phyloP scores from a whole-genome alignment of 2,329 filamentous ascomycete species.

The Ascosphaera acerosa region DNA sequence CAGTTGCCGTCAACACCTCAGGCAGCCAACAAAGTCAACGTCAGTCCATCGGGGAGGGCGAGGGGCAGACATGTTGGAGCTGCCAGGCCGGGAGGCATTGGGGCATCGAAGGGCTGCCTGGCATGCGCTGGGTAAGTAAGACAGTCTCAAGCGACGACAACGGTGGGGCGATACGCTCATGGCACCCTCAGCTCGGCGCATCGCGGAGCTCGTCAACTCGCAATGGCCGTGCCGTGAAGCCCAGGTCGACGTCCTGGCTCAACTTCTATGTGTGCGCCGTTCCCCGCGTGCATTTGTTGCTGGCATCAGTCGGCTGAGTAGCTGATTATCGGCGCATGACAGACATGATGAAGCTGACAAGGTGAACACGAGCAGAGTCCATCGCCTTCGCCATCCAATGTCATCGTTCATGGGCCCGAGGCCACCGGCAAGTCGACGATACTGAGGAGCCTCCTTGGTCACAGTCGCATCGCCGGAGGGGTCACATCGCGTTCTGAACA shows the following conservation, averaged over 20 bases:
- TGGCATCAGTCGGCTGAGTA: background rate
- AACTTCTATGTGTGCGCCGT: slow-evolving; percentile 15
- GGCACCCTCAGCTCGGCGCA: too few species aligned
- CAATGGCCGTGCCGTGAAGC: slow-evolving; percentile 21
- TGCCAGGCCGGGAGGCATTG: background rate
- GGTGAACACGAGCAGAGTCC: slow-evolving; percentile 10
- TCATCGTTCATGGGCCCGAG: slow-evolving; percentile 64
- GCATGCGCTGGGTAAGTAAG: background rate
- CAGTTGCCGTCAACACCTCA: too few species aligned
- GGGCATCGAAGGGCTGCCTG: background rate
- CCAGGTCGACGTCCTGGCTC: slow-evolving; percentile 18
- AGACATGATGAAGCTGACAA: background rate
- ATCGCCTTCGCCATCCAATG: slow-evolving; percentile 41
- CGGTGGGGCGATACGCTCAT: slow-evolving; percentile 8
- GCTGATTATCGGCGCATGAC: background rate
- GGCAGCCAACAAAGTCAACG: background rate
- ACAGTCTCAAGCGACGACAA: slow-evolving; percentile 1
- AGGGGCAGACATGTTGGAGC: slow-evolving; percentile 2
- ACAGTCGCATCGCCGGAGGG: slow-evolving; percentile 16
- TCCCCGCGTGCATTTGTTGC: background rate
- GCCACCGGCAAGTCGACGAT: slow-evolving; percentile 69
- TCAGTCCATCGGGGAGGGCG: slow-evolving; percentile 1
- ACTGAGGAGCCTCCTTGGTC: slow-evolving; percentile 34
- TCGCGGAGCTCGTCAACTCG: slow-evolving; percentile 11
- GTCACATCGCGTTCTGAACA: too few species aligned